phyloP scores from a whole-genome alignment of 768 basidiomycete species.

The Coprinopsis sp. region DNA sequence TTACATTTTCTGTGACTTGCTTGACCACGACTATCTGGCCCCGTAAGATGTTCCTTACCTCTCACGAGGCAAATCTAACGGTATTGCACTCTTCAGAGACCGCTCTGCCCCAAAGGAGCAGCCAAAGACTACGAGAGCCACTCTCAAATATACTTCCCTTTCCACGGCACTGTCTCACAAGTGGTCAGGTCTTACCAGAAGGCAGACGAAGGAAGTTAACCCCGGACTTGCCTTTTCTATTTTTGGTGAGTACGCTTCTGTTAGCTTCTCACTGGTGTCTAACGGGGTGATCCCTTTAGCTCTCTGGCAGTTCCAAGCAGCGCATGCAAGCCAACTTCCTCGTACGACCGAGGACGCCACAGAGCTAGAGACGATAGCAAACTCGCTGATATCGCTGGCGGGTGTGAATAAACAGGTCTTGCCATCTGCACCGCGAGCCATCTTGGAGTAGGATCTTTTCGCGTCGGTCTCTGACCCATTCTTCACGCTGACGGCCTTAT shows the following conservation, averaged over 20 bases:
- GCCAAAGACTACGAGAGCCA: constrained; percentile 55
- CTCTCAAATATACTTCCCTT: constrained; percentile 62
- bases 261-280: constrained; percentile 4
- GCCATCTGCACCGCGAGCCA: constrained; percentile 46
- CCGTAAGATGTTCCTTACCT: constrained; percentile 51
- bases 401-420: constrained; percentile 71
- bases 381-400: constrained; percentile 52
- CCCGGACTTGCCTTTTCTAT: constrained; percentile 68
- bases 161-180: constrained; percentile 57
- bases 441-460: constrained; percentile 55
- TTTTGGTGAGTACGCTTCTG: constrained; percentile 45
- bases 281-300: constrained; percentile 38
- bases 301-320: constrained; percentile 76
- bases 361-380: constrained; percentile 63
- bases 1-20: constrained; percentile 92
- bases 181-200: constrained; percentile 67
- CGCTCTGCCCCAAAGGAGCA: constrained; percentile 56
- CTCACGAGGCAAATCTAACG: constrained; percentile 4
- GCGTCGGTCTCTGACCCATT: constrained; percentile 8
- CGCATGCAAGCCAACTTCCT: constrained; percentile 51
- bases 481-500: constrained; percentile 2
- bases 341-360: constrained; percentile 38
- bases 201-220: constrained; percentile 80
- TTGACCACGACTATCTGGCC: constrained; percentile 80
- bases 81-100: constrained; percentile 39